phyloP scores from a whole-genome alignment of 164 flowering plant genomes.

The Nymphaea thermarum region DNA sequence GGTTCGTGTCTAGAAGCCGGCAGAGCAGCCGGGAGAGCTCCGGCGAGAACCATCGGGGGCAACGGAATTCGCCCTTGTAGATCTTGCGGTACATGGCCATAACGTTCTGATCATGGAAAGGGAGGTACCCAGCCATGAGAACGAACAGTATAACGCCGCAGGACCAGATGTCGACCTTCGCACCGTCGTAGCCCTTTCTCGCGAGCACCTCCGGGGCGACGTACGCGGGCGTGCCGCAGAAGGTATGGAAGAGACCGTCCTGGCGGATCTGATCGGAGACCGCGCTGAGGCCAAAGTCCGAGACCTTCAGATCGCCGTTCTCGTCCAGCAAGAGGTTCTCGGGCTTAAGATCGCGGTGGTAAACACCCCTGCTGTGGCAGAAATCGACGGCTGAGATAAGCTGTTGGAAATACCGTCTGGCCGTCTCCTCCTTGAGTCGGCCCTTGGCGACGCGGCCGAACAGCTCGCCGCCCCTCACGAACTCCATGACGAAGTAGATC shows the following conservation, averaged over 20 bases:
- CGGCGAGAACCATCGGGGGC: slow-evolving; percentile 26
- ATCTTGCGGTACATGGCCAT: slow-evolving; percentile 32
- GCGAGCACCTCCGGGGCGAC: slow-evolving; percentile 26
- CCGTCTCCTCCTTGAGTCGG: slow-evolving; percentile 23
- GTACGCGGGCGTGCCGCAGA: slow-evolving; percentile 25
- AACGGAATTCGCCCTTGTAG: slow-evolving; percentile 28
- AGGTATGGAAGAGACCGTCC: slow-evolving; percentile 31
- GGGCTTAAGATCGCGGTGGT: slow-evolving; percentile 28
- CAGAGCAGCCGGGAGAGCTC: slow-evolving; percentile 11
- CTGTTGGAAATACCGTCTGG: slow-evolving; percentile 31
- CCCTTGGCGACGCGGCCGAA: slow-evolving; percentile 21
- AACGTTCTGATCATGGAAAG: slow-evolving; percentile 28
- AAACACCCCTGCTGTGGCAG: slow-evolving; percentile 30
- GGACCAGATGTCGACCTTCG: slow-evolving; percentile 30
- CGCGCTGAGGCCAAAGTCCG: slow-evolving; percentile 28
- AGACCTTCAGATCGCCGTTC: slow-evolving; percentile 24
- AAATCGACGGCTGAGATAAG: slow-evolving; percentile 26
- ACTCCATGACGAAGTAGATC: slow-evolving; percentile 36
- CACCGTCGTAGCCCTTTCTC: slow-evolving; percentile 26
- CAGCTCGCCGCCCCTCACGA: slow-evolving; percentile 24
- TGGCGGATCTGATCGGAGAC: slow-evolving; percentile 30
- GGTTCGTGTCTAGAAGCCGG: slow-evolving; percentile 19
- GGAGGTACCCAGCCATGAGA: slow-evolving; percentile 31
- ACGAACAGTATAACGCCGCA: slow-evolving; percentile 25
- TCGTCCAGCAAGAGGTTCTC: slow-evolving; percentile 22